Base-by-base conservation (phyloP, 768 basidiomycete species). In the Cystofilobasidium capitatum region DNA sequence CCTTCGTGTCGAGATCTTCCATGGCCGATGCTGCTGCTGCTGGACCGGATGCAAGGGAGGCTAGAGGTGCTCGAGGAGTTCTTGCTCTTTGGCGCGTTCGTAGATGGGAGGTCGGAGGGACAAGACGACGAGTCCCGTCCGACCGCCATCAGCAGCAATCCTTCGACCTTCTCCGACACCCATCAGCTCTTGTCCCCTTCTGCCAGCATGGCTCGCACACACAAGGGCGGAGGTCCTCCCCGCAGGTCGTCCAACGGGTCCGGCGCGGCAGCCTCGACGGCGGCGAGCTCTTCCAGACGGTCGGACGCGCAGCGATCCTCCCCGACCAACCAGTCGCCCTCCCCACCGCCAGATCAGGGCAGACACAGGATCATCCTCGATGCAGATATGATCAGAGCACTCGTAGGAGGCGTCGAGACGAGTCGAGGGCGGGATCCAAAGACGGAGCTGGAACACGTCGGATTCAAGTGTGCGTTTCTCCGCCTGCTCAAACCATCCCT, bases 1-100 rank as follows among this genome's bases (percentile, higher is more conserved):
- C 72, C 22, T 66, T 24, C 14, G 26, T 26, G 22, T 58, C 61
- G 51, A 24, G 26, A 17, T 64, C 36, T n/a, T 45, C 42, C 45
- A 47, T 47, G 45, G 45, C 17, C 9, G 45, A n/a, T n/a, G n/a
- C n/a, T n/a, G n/a, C n/a, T 12, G n/a, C 10, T 13, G 12, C n/a
- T 12, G 13, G 26, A 24, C 12, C 17, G 49, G 10, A 51, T 14
- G 49, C n/a, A 51, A 51, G 9, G 17, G 49, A 51, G 22, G n/a
- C 22, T 44, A 22, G 22, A 22, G 13, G 42, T 44, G 22, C 22
- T 44, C 22, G 22, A 44, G 42, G 13, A 44, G 42, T 22, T 44
- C 13, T 12, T 12, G 42, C 12, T 12, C 42, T 44, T 12, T 12
- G 12, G 9, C 49, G 49, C 13, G 17, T 12, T 24, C 49, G 49